Percentiles rank a stretch among this genome's conserved stretches.
Conservation (phyloP, 192 early-diverging fungal species). For the Coemansia reversa region DNA sequence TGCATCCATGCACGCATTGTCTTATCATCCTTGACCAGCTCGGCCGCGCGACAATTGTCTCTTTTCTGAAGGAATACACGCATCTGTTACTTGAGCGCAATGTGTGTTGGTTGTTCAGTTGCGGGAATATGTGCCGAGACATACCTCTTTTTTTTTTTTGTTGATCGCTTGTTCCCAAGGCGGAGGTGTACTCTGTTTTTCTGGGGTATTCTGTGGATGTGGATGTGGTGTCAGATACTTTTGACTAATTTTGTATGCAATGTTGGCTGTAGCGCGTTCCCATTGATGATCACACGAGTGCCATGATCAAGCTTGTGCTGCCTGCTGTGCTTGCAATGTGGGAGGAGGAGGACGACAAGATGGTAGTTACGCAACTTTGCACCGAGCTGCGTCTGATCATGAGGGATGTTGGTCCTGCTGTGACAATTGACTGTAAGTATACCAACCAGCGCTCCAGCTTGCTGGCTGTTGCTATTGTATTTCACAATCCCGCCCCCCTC, state of each 20-base stretch:
- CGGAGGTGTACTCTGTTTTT: neutral
- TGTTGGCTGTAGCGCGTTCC: constrained; percentile 54
- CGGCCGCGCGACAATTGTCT: constrained; percentile 2
- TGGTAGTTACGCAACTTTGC: constrained; percentile 78
- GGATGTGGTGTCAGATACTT: neutral
- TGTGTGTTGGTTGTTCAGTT: neutral
- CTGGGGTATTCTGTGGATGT: neutral
- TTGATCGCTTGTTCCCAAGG: neutral
- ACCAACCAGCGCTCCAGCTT: neutral
- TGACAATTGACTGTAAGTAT: constrained; percentile 51
- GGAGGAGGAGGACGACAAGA: constrained; percentile 80
- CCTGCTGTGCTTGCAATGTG: constrained; percentile 70
- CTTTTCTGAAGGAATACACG: neutral
- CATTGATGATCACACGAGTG: constrained; percentile 73
- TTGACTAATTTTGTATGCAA: neutral
- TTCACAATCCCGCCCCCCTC: neutral
- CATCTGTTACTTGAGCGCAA: neutral
- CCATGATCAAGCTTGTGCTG: constrained; percentile 67
- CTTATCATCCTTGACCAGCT: neutral
- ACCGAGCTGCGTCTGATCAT: constrained; percentile 69
- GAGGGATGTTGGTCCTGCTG: constrained; percentile 72
- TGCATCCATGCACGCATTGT: neutral
- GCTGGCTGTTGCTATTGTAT: neutral
- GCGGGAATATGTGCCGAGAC: neutral
- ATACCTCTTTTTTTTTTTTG: neutral